phyloP scores from a whole-genome alignment of 257 asterid genomes.

The Echites panduratus region DNA sequence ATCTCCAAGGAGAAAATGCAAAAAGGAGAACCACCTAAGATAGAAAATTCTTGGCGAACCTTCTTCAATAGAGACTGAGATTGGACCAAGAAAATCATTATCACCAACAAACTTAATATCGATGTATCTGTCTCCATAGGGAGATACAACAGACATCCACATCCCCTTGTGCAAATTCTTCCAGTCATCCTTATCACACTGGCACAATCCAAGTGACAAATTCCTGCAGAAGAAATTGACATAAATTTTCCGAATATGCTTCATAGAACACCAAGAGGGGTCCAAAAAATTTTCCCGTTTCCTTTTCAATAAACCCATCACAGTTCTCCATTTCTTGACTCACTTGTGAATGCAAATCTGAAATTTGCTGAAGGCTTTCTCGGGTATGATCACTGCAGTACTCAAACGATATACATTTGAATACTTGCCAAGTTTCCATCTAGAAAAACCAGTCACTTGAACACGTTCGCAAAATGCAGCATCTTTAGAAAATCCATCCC shows the following conservation, averaged over 20 bases:
- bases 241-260: too few species aligned
- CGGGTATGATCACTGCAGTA: conserved; percentile 47
- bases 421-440: conserved; percentile 62
- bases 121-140: conserved; percentile 57
- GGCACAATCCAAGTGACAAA: conserved; percentile 64
- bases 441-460: conserved; percentile 56
- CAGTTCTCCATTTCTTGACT: conserved; percentile 18
- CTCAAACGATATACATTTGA: conserved; percentile 58
- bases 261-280: too few species aligned
- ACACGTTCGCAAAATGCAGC: conserved; percentile 60
- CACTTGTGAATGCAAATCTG: conserved; percentile 75
- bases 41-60: conserved; percentile 34
- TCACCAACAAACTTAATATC: conserved; percentile 66
- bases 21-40: conserved; percentile 3
- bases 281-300: too few species aligned
- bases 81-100: conserved; percentile 62
- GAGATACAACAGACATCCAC: conserved; percentile 60
- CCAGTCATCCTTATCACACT: conserved; percentile 62
- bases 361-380: conserved; percentile 50
- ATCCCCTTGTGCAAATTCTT: conserved; percentile 49
- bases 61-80: conserved; percentile 44
- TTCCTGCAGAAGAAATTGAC: conserved; percentile 41
- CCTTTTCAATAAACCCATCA: not conserved
- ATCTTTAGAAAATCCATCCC: conserved; percentile 33
- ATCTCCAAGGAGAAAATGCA: not conserved